Evolutionary conservation across 371 early-diverging fungal genomes (phyloP).

Genomic region (Actinomortierella wolfii): DNA sequence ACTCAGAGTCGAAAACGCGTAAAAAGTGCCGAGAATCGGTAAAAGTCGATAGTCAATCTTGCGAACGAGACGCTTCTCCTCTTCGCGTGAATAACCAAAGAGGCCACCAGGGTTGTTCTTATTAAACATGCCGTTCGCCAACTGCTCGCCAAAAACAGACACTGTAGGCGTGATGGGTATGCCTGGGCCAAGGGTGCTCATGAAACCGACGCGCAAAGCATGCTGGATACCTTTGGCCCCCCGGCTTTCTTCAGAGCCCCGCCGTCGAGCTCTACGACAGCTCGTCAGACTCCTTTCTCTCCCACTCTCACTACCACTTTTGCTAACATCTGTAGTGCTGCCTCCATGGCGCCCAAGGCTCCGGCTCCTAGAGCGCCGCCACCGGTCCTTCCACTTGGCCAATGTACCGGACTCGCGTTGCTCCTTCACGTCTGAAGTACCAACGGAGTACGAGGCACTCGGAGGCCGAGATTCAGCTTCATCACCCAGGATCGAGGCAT

Average conservation of each 20-base stretch:
- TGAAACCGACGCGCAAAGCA: constrained; percentile 23
- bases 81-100: constrained; percentile 29
- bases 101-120: constrained; percentile 19
- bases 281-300: too few species aligned
- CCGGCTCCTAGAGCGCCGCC: too few species aligned
- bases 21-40: constrained; percentile 39
- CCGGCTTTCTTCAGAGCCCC: not conserved
- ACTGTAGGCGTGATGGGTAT: constrained; percentile 31
- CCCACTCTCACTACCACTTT: too few species aligned
- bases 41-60: constrained; percentile 44
- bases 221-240: constrained; percentile 27
- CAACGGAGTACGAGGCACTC: too few species aligned
- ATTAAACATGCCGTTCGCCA: constrained; percentile 15
- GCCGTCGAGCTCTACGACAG: too few species aligned
- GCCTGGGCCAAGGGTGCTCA: constrained; percentile 33
- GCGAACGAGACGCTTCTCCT: constrained; percentile 38
- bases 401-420: too few species aligned
- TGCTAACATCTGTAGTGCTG: too few species aligned
- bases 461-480: too few species aligned
- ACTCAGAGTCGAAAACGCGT: constrained; percentile 33
- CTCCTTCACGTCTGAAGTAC: too few species aligned
- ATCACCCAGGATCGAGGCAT: too few species aligned
- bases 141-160: constrained; percentile 32
- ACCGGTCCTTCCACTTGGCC: too few species aligned
- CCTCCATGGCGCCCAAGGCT: too few species aligned